phyloP scores from a whole-genome alignment of 331 rosid species.

The Acacia concinna region DNA sequence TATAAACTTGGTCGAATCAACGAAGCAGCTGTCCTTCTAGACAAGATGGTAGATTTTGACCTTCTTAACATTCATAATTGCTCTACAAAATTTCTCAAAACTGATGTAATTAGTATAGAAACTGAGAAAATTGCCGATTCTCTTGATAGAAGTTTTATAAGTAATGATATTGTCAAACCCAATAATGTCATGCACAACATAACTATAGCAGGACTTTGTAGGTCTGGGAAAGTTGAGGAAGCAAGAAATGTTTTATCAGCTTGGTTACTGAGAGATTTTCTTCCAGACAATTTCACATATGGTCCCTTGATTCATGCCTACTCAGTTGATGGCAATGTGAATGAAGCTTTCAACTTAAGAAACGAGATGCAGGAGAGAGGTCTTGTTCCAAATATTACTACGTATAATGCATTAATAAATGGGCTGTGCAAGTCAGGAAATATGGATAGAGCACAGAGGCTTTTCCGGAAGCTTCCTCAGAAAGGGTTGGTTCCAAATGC shows the following conservation, averaged over 20 bases:
- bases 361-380: conserved; percentile 70
- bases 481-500: conserved; percentile 76
- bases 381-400: conserved; percentile 65
- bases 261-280: conserved; percentile 56
- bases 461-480: conserved; percentile 61
- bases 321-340: conserved; percentile 61
- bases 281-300: conserved; percentile 76
- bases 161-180: conserved; percentile 50
- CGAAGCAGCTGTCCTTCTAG: conserved; percentile 69
- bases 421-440: conserved; percentile 75
- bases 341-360: conserved; percentile 72
- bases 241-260: conserved; percentile 62
- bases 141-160: conserved; percentile 44
- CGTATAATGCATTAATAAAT: conserved; percentile 74
- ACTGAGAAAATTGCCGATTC: conserved; percentile 61
- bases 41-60: conserved; percentile 62
- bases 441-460: conserved; percentile 67
- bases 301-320: conserved; percentile 75
- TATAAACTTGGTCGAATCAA: conserved; percentile 56
- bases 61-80: conserved; percentile 36
- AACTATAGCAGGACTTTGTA: conserved; percentile 78
- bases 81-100: conserved; percentile 34
- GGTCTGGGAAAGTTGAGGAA: conserved; percentile 59
- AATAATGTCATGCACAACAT: conserved; percentile 62
- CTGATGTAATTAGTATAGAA: conserved; percentile 30